A percentile compares a stretch with the other conserved stretches of the same genome.
phyloP scores from a whole-genome alignment of 768 basidiomycete genomes.

The Lentinula detonsa region DNA sequence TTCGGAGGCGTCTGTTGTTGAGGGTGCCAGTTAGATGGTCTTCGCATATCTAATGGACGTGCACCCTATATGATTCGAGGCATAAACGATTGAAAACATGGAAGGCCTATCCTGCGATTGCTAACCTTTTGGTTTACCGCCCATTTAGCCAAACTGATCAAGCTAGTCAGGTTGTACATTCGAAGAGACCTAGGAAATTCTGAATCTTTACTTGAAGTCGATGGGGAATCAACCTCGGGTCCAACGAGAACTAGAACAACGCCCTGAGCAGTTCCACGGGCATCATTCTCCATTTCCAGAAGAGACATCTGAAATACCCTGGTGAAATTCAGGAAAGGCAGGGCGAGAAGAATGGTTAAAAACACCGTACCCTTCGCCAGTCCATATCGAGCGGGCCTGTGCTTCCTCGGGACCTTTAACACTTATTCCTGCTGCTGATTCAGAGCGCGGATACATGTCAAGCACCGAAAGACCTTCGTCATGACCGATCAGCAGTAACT shows the following conservation, averaged over 20 bases:
- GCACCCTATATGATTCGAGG: conserved; percentile 34
- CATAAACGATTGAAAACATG: neutral
- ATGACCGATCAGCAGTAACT: conserved; percentile 71
- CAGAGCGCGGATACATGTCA: conserved; percentile 76
- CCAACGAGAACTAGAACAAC: conserved; percentile 76
- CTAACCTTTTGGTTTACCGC: conserved; percentile 58
- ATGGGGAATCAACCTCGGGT: conserved; percentile 43
- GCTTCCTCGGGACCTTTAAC: conserved; percentile 70
- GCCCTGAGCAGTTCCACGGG: conserved; percentile 51
- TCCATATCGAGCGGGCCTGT: conserved; percentile 61
- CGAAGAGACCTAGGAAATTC: conserved; percentile 55
- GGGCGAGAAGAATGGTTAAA: neutral
- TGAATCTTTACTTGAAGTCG: conserved; percentile 35
- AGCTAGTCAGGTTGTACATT: conserved; percentile 79
- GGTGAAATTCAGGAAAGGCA: neutral
- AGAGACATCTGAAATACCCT: conserved; percentile 78
- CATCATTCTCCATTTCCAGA: conserved; percentile 60
- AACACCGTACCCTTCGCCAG: conserved; percentile 62
- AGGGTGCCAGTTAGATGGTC: conserved; percentile 43
- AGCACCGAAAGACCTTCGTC: conserved; percentile 77
- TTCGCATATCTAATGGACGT: conserved; percentile 54
- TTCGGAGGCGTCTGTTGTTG: conserved; percentile 41
- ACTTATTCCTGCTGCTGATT: conserved; percentile 33
- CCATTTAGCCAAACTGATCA: conserved; percentile 74
- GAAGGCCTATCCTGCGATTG: conserved; percentile 4